phyloP scores from a whole-genome alignment of 176 grass and related monocot genomes.

The Luzula sylvatica region DNA sequence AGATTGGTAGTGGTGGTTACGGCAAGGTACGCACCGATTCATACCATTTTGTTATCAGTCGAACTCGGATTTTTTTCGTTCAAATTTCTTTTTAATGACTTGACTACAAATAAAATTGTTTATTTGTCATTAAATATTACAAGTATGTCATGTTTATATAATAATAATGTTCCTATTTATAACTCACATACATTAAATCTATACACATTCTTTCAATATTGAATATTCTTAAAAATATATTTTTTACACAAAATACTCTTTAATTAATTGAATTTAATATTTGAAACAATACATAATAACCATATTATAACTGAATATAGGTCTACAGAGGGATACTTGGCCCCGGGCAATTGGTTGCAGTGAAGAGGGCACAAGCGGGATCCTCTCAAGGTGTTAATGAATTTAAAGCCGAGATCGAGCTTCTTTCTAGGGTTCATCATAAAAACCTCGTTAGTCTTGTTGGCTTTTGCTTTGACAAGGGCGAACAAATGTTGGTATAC shows the following conservation, averaged over 20 bases:
- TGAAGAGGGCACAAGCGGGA: constrained; percentile 57
- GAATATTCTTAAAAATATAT: too few species aligned
- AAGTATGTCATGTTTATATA: too few species aligned
- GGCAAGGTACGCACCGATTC: constrained; percentile 39
- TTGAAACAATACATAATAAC: not conserved
- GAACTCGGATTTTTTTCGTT: not conserved
- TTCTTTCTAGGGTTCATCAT: constrained; percentile 70
- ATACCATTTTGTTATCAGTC: not conserved
- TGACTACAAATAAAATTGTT: too few species aligned
- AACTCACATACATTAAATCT: too few species aligned
- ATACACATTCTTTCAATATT: too few species aligned
- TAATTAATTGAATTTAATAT: not conserved
- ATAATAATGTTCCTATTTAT: too few species aligned
- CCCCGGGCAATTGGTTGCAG: constrained; percentile 55
- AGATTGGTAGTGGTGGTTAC: constrained; percentile 55
- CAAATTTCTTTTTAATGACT: not conserved
- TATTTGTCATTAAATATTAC: too few species aligned
- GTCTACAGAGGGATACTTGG: constrained; percentile 54
- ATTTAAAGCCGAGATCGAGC: constrained; percentile 76
- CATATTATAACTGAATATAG: constrained; percentile 13
- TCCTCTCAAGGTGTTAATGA: constrained; percentile 54
- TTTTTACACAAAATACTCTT: not conserved
- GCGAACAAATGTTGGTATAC: constrained; percentile 67
- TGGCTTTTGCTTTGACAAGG: constrained; percentile 72
- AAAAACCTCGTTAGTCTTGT: constrained; percentile 77